Evolutionary conservation across 805 yeast species (phyloP), one percentile per base, ranked within the genome.

Genomic region (Wickerhamiella qilinensis): DNA sequence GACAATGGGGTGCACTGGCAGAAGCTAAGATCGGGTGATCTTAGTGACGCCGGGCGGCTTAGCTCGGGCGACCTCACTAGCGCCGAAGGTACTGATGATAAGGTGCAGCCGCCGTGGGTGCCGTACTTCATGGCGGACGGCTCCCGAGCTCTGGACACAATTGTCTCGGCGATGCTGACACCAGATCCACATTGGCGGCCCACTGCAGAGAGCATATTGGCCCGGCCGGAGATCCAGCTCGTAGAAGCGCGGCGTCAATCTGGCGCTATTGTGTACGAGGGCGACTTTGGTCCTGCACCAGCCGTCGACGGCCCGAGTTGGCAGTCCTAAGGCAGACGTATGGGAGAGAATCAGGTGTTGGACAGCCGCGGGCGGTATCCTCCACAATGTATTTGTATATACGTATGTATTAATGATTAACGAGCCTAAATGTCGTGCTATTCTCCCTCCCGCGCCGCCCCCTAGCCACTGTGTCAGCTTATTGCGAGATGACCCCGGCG

Each of bases 1-100:
- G 97, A 88, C 49, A 86, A 91, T 55, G 98, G 98, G 4, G 71
- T 83, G 12, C 86, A 93, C 22, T 91, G 98, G 98, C 93, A 93
- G 48, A 85, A 86, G 56, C 63, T 91, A 43, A 68, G 98, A 46
- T 81, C 94, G 31, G 98, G 97, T 1, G 98, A 91, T 56, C 64
- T 91, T 46, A 76, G 93, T 15, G 98, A 91, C 56, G 96, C 97
- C 0, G 96, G 97, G 1, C 72, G 75, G 48, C 64, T 86, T 42
- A 54, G 61, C 34, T 75, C 83, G 2, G 77, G 77, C 18, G 88
- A 80, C 46, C 59, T 79, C 24, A 61, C 62, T 33, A 48, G 48
- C 17, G 44, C 43, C 6, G 39, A 22, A 24, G 30, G 22, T 8
- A 28, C 8, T 14, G 17, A 16, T 8, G 15, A 7, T 6, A 8